Base-by-base conservation (phyloP, 305 asterid species). In the Monarda citriodora region DNA sequence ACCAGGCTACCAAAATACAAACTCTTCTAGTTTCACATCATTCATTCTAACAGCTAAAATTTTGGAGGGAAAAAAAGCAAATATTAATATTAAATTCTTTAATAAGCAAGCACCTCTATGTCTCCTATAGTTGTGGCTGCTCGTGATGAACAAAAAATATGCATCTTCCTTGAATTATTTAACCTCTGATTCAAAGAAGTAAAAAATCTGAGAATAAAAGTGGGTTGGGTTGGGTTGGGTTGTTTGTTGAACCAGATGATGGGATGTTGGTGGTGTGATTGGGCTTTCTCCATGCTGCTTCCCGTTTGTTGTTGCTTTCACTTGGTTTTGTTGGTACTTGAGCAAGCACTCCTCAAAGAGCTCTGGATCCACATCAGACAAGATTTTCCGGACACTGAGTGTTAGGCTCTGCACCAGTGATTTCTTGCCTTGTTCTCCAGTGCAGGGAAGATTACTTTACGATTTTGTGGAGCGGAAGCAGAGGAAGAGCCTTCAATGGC, bases 391-490 rank as follows among this genome's bases (percentile, higher is more conserved):
- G 44, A 89, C 92, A 53, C 86, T 86, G 6, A 82, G 76, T 7
- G 94, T 89, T 65, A 89, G 70, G 72, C 92, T 82, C 34, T 79
- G 88, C 42, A 89, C 95, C 95, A 89, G 78, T 89, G 97, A 53
- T 66, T 78, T 69, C 81, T 77, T 34, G 89, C 69, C 18, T 86
- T 89, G 47, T 71, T 86, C 86, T 89, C 97, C 74, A 89, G 41
- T 36, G 91, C 61, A 26, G 93, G 86, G 72, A 89, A 84, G 61
- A 89, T 75, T 9, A 82, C 93, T 63, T 69, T 77, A 16, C 85
- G 84, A 56, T 88, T 88, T 69, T 85, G 74, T 86, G 91, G 56
- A 86, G 83, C 6, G 95, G 95, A 68, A 86, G 81, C 15, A 86
- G 10, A 86, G 91, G 72, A 83, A 85, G 32, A 80, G 81, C 87